A percentile compares a stretch with the other conserved stretches of the same genome.
Conservation (phyloP, 495 filamentous ascomycete species). For the Sordaria brevicollis region DNA sequence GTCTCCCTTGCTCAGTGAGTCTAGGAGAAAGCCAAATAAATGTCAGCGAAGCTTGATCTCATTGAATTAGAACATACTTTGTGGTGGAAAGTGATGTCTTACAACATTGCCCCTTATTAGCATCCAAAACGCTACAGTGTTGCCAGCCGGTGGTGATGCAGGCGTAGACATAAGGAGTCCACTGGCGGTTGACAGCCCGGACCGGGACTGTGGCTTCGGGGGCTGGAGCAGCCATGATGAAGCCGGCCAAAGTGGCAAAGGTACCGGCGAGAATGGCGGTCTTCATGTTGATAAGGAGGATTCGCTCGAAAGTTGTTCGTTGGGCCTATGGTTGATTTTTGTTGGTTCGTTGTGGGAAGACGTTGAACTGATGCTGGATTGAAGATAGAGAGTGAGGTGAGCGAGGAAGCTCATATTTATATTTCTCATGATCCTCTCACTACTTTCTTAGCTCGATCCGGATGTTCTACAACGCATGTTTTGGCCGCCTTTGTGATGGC, state of each 20-base stretch:
- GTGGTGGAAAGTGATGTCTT: background rate
- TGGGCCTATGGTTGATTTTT: too few relatives aligned
- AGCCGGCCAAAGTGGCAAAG: background rate
- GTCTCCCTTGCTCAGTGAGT: background rate
- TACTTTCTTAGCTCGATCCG: too few relatives aligned
- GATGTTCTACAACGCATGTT: too few relatives aligned
- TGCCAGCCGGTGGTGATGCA: background rate
- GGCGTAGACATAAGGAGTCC: background rate
- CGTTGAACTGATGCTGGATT: too few relatives aligned
- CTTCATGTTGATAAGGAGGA: background rate
- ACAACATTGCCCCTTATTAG: background rate
- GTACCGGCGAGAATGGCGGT: background rate
- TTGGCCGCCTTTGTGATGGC: too few relatives aligned
- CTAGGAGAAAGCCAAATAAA: too few relatives aligned
- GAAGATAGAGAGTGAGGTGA: too few relatives aligned
- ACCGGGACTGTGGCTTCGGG: background rate
- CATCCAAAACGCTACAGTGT: background rate
- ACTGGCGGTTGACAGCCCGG: background rate
- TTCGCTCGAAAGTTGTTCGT: too few relatives aligned
- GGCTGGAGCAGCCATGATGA: background rate
- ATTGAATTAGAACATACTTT: background rate
- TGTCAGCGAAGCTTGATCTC: background rate
- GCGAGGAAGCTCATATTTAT: too few relatives aligned
- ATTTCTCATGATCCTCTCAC: too few relatives aligned
- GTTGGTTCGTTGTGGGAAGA: too few relatives aligned